A percentile compares a stretch with the other conserved stretches of the same genome.
These are phyloP conservation scores for Lumnitzera littorea DNA, from an alignment of 345 rosid species.

Conservation along the genomic window DNA sequence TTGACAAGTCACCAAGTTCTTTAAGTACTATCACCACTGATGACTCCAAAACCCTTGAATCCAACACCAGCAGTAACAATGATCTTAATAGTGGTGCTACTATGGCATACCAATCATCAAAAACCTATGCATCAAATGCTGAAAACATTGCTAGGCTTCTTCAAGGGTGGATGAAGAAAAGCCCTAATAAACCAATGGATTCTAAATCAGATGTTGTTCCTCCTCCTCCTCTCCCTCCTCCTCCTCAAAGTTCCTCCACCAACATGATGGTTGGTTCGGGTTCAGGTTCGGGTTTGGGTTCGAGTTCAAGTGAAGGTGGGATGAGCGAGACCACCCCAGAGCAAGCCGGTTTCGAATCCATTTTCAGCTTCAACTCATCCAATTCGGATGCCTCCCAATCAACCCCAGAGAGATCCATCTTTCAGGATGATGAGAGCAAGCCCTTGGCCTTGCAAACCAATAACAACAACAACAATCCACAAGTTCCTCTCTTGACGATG, in stretches of 20 bases:
- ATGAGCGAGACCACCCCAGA: not conserved
- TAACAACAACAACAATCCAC: not conserved
- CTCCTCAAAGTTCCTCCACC: slow-evolving; percentile 4
- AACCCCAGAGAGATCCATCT: not conserved
- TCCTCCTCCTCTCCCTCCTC: not conserved
- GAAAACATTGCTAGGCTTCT: slow-evolving; percentile 21
- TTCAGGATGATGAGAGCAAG: slow-evolving; percentile 16
- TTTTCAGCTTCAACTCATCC: slow-evolving; percentile 11
- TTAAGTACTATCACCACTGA: slow-evolving; percentile 1
- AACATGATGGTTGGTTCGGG: slow-evolving; percentile 1
- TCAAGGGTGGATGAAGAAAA: slow-evolving; percentile 19
- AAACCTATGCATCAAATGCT: slow-evolving; percentile 14
- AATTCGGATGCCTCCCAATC: slow-evolving; percentile 7
- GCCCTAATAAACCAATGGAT: not conserved
- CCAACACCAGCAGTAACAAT: not conserved
- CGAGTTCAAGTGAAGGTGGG: slow-evolving; percentile 11
- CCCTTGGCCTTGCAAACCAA: not conserved
- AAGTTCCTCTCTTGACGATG: slow-evolving; percentile 10
- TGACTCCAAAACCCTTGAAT: slow-evolving; percentile 6
- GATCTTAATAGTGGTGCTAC: not conserved
- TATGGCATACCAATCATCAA: slow-evolving; percentile 1
- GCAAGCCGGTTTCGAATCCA: slow-evolving; percentile 6
- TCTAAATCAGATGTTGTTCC: not conserved
- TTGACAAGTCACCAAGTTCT: slow-evolving; percentile 29
- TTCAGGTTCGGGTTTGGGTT: slow-evolving; percentile 8